Percentiles rank a stretch among this genome's conserved stretches.
Conservation (phyloP, 345 rosid species). For the Brassica napus region Da-Ae NC_063448.1:50665501-50666000, state of each 20-base stretch:
- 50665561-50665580: neutral
- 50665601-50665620: neutral
- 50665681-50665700: neutral
- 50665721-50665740: neutral
- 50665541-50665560: neutral
- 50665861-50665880: slow-evolving; percentile 2
- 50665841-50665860: neutral
- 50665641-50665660: neutral
- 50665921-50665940: slow-evolving; percentile 23
- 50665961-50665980: slow-evolving; percentile 34
- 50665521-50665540: neutral
- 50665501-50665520: neutral
- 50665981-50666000: slow-evolving; percentile 17
- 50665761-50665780: neutral
- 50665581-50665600: neutral
- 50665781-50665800: neutral
- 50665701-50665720: neutral
- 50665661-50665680: neutral
- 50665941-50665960: slow-evolving; percentile 28
- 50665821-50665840: neutral
- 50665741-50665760: neutral
- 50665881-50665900: neutral
- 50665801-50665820: neutral
- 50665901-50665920: neutral
- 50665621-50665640: neutral